Percentiles rank a stretch among this genome's conserved stretches.
Evolutionary conservation across 2,329 filamentous ascomycete genomes (phyloP).

Genomic region (Metarhizium anisopliae): DNA sequence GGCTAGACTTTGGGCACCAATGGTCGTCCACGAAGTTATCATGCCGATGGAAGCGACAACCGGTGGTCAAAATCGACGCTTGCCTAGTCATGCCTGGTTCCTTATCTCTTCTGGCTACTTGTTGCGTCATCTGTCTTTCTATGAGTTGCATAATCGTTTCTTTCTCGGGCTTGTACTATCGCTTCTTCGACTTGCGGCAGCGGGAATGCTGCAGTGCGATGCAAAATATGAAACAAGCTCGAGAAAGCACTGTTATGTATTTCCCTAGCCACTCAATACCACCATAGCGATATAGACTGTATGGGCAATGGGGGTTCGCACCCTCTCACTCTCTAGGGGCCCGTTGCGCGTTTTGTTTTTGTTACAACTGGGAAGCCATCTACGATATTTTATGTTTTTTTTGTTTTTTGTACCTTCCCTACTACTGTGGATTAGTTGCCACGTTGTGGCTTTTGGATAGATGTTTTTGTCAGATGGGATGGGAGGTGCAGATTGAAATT

Average conservation of each 20-base stretch:
- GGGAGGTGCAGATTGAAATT: neutral
- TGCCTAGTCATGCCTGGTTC: neutral
- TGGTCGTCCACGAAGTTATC: neutral
- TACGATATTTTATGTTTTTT: slow-evolving; percentile 5
- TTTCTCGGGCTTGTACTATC: neutral
- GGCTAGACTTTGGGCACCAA: neutral
- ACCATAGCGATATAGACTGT: slow-evolving; percentile 27
- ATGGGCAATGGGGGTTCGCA: slow-evolving; percentile 28
- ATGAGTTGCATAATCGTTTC: neutral
- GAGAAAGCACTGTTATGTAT: slow-evolving; percentile 5
- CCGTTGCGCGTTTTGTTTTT: slow-evolving; percentile 22
- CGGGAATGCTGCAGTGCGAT: neutral
- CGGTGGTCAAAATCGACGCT: neutral
- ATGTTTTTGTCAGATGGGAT: neutral
- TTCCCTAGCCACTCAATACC: slow-evolving; percentile 14
- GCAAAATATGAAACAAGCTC: neutral
- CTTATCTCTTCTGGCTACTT: neutral
- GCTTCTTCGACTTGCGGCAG: neutral
- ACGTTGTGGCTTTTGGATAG: neutral
- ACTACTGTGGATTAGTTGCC: neutral
- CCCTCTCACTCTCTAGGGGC: slow-evolving; percentile 18
- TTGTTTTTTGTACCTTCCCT: slow-evolving; percentile 5
- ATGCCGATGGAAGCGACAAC: neutral
- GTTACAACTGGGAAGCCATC: slow-evolving; percentile 19
- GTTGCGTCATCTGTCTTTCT: neutral